Conservation (phyloP, 208 protist species). For the Wallacemonas sp. region DNA sequence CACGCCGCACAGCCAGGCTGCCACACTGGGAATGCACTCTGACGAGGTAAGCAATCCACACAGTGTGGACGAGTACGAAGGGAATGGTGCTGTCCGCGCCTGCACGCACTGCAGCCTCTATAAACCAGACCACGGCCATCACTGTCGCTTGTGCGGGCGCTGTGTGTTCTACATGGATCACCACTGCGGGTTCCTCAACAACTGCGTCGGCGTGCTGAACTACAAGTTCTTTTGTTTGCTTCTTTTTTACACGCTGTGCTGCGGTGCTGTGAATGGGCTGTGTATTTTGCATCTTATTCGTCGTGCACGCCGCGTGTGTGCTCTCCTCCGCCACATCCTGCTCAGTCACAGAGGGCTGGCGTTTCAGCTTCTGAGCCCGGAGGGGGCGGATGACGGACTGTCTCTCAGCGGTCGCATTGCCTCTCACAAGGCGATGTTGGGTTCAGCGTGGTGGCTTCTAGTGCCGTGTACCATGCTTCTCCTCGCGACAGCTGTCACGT, state of each 20-base stretch:
- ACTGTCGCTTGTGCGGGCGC: conserved; percentile 52
- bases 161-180: conserved; percentile 79
- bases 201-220: conserved; percentile 73
- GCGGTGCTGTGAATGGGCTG: conserved; percentile 24
- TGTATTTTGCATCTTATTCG: conserved; percentile 12
- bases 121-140: conserved; percentile 58
- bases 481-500: conserved; percentile 17
- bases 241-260: conserved; percentile 51
- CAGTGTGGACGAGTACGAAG: conserved; percentile 28
- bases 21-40: too few relatives aligned
- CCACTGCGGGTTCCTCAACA: conserved; percentile 75
- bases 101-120: conserved; percentile 50
- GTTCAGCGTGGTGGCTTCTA: conserved; percentile 28
- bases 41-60: conserved; percentile 20
- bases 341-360: neutral
- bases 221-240: conserved; percentile 88
- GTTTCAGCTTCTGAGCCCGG: neutral
- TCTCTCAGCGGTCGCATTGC: neutral
- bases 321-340: neutral
- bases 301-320: conserved; percentile 2
- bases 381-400: neutral
- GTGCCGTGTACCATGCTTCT: conserved; percentile 26
- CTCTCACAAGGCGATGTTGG: conserved; percentile 2
- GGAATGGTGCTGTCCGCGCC: conserved; percentile 27
- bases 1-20: too few relatives aligned